Evolutionary conservation across 768 basidiomycete genomes (phyloP).

Genomic region (Mycena kentingensis): DNA sequence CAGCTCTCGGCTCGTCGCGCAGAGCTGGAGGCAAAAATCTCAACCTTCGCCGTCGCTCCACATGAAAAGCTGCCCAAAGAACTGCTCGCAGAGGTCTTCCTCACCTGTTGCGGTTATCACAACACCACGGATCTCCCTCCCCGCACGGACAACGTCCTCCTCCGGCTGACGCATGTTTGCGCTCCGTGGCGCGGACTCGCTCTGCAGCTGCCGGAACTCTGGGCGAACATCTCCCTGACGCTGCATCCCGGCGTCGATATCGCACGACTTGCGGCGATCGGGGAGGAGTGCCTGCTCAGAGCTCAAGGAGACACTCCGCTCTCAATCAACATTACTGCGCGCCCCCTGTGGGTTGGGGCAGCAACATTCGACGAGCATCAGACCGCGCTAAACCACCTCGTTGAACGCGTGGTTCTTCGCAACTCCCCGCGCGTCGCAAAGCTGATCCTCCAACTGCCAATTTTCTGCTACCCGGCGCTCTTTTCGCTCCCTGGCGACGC

Average conservation of each 20-base stretch:
- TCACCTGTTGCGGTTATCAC: neutral
- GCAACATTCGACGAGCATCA: too few relatives aligned
- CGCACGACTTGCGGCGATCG: too few relatives aligned
- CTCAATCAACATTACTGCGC: too few relatives aligned
- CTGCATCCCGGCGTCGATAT: too few relatives aligned
- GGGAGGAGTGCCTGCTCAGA: too few relatives aligned
- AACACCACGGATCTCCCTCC: neutral
- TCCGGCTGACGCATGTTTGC: neutral
- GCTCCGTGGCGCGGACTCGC: neutral
- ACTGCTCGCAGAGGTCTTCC: neutral
- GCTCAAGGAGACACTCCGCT: too few relatives aligned
- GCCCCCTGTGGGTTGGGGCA: too few relatives aligned
- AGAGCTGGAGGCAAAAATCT: neutral
- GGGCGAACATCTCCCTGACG: neutral
- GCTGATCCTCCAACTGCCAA: neutral
- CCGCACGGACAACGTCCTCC: neutral
- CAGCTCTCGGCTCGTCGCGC: neutral
- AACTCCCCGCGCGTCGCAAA: neutral
- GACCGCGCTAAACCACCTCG: too few relatives aligned
- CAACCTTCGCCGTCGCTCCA: neutral
- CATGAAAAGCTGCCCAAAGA: neutral
- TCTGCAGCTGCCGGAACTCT: neutral
- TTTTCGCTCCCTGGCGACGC: neutral
- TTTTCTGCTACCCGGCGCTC: neutral
- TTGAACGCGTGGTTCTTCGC: neutral